phyloP scores from a whole-genome alignment of 495 filamentous ascomycete species.

The Gamarada debralockiae region DNA sequence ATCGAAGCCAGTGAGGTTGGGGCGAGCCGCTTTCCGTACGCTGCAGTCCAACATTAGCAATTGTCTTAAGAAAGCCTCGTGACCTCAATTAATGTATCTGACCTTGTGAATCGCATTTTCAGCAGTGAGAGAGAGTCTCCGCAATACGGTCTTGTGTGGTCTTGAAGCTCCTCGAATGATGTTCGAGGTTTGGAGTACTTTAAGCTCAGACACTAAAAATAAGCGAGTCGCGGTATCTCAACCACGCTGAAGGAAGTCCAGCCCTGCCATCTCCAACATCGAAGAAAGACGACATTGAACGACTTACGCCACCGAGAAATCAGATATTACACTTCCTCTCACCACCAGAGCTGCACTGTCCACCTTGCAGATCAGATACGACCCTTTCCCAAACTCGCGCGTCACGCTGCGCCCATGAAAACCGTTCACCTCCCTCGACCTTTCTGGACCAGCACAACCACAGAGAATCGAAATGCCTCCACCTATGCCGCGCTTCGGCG shows the following conservation, averaged over 20 bases:
- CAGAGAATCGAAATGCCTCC: conserved; percentile 42
- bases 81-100: conserved; percentile 8
- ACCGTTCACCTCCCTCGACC: conserved; percentile 20
- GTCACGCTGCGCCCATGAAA: conserved; percentile 26
- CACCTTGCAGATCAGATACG: neutral
- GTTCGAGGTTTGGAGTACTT: conserved; percentile 10
- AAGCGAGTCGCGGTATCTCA: conserved; percentile 14
- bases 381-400: conserved; percentile 10
- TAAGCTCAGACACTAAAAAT: conserved; percentile 1
- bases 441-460: conserved; percentile 23
- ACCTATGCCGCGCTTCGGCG: conserved; percentile 49
- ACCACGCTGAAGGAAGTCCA: neutral
- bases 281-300: neutral
- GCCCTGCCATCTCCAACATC: conserved; percentile 15
- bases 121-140: conserved; percentile 9
- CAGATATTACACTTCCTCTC: too few relatives aligned
- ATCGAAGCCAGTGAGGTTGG: conserved; percentile 85
- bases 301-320: too few relatives aligned
- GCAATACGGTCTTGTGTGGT: conserved; percentile 12
- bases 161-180: conserved; percentile 1
- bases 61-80: neutral
- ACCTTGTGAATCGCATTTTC: conserved; percentile 23
- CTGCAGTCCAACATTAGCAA: neutral
- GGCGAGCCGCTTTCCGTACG: conserved; percentile 35
- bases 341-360: too few relatives aligned